Evolutionary conservation across 2,329 filamentous ascomycete species (phyloP).

Genomic region (Trichoderma sp.): DNA sequence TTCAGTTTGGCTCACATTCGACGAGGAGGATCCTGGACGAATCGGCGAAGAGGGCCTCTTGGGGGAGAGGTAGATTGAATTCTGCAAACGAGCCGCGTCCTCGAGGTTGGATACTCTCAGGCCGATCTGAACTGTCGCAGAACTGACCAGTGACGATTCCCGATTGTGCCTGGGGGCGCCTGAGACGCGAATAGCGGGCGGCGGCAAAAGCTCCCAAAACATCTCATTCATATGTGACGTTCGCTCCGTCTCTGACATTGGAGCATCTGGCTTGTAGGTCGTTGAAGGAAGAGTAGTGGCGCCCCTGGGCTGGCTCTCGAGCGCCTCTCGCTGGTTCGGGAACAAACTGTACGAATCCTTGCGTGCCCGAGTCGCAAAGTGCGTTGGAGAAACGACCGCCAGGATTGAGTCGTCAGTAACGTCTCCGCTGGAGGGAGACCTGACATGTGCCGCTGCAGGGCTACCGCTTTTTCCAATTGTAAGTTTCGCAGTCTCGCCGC

Average conservation of each 20-base stretch:
- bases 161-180: slow-evolving; percentile 50
- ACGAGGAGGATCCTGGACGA: neutral
- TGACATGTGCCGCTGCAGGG: neutral
- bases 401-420: neutral
- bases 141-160: slow-evolving; percentile 64
- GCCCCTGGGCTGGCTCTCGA: slow-evolving; percentile 36
- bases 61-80: slow-evolving; percentile 28
- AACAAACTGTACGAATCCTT: slow-evolving; percentile 32
- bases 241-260: slow-evolving; percentile 12
- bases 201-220: slow-evolving; percentile 37
- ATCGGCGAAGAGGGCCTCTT: neutral
- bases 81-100: slow-evolving; percentile 47
- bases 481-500: neutral
- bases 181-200: slow-evolving; percentile 48
- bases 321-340: slow-evolving; percentile 28
- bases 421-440: neutral
- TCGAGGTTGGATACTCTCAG: slow-evolving; percentile 65
- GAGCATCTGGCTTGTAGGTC: slow-evolving; percentile 27
- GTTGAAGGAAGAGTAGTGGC: slow-evolving; percentile 44
- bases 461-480: neutral
- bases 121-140: slow-evolving; percentile 72
- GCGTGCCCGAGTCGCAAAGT: slow-evolving; percentile 8
- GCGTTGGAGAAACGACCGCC: neutral
- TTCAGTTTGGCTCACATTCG: neutral
- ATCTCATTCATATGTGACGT: neutral